These are phyloP conservation scores for Camellia lanceoleosa DNA, from an alignment of 148 eudicot genomes.

Conservation along the genomic window DNA sequence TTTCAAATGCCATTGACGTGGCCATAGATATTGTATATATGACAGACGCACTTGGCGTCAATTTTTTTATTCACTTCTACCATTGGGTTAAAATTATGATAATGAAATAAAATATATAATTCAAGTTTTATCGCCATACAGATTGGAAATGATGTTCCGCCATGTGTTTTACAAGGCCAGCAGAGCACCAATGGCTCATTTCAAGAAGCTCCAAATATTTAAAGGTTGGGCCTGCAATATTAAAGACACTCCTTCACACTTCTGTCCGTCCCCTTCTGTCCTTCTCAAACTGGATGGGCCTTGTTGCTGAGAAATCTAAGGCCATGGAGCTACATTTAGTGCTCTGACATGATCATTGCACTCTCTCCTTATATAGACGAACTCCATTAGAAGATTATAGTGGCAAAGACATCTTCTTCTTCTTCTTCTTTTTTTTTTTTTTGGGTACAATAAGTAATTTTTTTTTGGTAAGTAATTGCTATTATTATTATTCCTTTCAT, in stretches of 20 bases:
- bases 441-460: too few species aligned
- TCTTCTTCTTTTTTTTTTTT: neutral
- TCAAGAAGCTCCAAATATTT: constrained; percentile 15
- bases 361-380: neutral
- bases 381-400: constrained; percentile 1
- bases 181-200: constrained; percentile 3
- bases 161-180: constrained; percentile 17
- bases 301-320: neutral
- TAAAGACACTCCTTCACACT: neutral
- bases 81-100: neutral
- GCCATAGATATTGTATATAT: neutral
- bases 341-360: neutral
- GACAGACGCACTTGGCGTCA: neutral
- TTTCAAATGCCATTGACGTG: too few species aligned
- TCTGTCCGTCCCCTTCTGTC: neutral
- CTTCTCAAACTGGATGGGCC: neutral
- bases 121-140: constrained; percentile 10
- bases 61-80: constrained; percentile 3
- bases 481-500: neutral
- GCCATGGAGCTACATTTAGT: neutral
- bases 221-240: constrained; percentile 15
- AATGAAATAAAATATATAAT: neutral
- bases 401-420: neutral
- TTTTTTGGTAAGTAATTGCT: neutral
- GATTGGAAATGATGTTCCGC: constrained; percentile 21